Percentiles rank a stretch among this genome's conserved stretches.
These are phyloP conservation scores for Pyrenophora teres DNA, from an alignment of 2,329 filamentous ascomycete genomes.

Conservation along the genomic window DNA sequence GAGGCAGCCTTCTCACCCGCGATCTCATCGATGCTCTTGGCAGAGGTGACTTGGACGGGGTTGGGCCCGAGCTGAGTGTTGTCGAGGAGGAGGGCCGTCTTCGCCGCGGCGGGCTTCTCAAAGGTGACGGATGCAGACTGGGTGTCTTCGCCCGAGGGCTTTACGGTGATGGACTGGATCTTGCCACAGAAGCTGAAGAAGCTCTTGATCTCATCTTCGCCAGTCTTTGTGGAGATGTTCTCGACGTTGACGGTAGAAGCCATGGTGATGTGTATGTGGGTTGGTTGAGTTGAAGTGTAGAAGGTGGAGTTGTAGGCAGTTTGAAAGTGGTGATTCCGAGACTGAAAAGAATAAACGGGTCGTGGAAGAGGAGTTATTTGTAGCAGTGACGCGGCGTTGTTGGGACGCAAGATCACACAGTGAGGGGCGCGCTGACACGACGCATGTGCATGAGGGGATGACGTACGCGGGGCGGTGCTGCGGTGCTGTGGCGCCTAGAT, in stretches of 20 bases:
- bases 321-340: neutral
- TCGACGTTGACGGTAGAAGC: slow-evolving; percentile 79
- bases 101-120: slow-evolving; percentile 94
- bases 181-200: slow-evolving; percentile 99
- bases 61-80: slow-evolving; percentile 86
- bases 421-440: slow-evolving; percentile 24
- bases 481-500: slow-evolving; percentile 19
- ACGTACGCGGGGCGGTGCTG: slow-evolving; percentile 32
- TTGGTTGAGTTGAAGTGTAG: neutral
- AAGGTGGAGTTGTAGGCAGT: neutral
- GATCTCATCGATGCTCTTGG: slow-evolving; percentile 68
- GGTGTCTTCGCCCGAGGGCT: slow-evolving; percentile 63
- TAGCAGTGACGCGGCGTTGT: slow-evolving; percentile 18
- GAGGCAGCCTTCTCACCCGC: slow-evolving; percentile 63
- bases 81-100: slow-evolving; percentile 94
- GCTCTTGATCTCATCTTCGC: slow-evolving; percentile 88
- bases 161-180: slow-evolving; percentile 82
- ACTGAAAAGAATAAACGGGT: neutral
- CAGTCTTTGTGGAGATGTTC: slow-evolving; percentile 81
- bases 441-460: slow-evolving; percentile 14
- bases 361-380: slow-evolving; percentile 14
- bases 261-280: slow-evolving; percentile 45
- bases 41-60: slow-evolving; percentile 77
- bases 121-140: slow-evolving; percentile 93
- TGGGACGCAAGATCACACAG: slow-evolving; percentile 13